These are phyloP conservation scores for Rhynchosporium agropyri DNA, from an alignment of 2,329 filamentous ascomycete species.

Conservation along the genomic window DNA sequence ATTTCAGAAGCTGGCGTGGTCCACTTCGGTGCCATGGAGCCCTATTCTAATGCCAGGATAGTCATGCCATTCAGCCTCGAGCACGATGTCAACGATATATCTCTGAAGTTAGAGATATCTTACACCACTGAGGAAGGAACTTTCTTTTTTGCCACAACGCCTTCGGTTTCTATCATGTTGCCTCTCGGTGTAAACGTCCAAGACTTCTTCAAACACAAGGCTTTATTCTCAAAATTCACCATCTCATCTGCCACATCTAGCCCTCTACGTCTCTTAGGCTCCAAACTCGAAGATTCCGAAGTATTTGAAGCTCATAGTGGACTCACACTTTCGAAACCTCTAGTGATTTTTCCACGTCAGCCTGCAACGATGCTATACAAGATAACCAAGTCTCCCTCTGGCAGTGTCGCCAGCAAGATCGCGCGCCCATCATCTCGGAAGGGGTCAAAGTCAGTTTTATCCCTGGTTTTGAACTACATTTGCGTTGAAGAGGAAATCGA, in stretches of 20 bases:
- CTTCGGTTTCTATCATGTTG: constrained; percentile 70
- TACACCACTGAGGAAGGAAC: constrained; percentile 70
- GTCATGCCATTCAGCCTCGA: constrained; percentile 83
- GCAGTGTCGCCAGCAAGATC: constrained; percentile 44
- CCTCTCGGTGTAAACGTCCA: constrained; percentile 95
- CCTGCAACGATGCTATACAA: constrained; percentile 81
- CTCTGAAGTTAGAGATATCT: constrained; percentile 73
- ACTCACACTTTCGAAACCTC: constrained; percentile 49
- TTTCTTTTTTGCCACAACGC: constrained; percentile 65
- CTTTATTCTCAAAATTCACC: constrained; percentile 86
- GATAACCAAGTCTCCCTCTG: constrained; percentile 58
- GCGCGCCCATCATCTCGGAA: constrained; percentile 27
- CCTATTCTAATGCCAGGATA: constrained; percentile 56
- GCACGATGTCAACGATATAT: constrained; percentile 70
- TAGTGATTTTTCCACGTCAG: constrained; percentile 77
- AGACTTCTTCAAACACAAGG: constrained; percentile 84
- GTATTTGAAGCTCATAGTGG: constrained; percentile 68
- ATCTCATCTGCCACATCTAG: constrained; percentile 78
- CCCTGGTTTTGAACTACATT: constrained; percentile 74
- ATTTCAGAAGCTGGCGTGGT: constrained; percentile 58
- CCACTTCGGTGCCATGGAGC: constrained; percentile 51
- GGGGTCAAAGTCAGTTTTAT: constrained; percentile 51
- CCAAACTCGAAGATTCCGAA: constrained; percentile 70
- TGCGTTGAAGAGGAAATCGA: constrained; percentile 76
- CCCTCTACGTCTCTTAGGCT: constrained; percentile 73